Conservation (phyloP, 2,329 filamentous ascomycete genomes). For the Trichoderma sp. region DNA sequence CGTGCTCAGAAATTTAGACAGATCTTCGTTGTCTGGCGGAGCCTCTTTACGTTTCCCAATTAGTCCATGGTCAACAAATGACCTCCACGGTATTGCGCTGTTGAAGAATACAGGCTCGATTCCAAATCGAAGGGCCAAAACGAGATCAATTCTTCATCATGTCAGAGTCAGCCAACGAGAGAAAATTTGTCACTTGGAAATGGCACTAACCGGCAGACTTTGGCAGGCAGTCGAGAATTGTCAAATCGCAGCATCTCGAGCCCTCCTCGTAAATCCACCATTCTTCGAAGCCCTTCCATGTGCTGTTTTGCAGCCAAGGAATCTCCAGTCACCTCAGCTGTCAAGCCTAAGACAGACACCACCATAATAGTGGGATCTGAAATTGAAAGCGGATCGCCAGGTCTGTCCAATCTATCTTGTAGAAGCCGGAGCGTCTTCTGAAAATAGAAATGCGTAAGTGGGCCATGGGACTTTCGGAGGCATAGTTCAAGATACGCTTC, state of each 20-base stretch:
- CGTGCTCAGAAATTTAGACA: background rate
- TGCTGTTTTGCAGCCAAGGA: conserved; percentile 28
- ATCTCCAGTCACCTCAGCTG: conserved; percentile 5
- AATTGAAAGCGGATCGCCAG: background rate
- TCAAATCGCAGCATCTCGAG: conserved; percentile 31
- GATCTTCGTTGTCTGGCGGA: background rate
- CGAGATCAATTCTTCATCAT: background rate
- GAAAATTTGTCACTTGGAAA: background rate
- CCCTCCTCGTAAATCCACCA: conserved; percentile 32
- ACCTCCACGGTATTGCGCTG: background rate
- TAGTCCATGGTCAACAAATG: background rate
- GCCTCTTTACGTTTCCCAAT: background rate
- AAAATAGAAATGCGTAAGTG: background rate
- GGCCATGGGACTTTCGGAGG: background rate
- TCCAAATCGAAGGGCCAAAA: background rate
- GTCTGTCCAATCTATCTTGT: background rate
- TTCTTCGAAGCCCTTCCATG: conserved; percentile 30
- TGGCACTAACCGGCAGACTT: conserved; percentile 32
- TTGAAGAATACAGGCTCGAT: background rate
- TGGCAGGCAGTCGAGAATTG: conserved; percentile 32
- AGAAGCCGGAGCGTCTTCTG: background rate
- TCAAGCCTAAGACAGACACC: background rate
- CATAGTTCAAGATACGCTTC: background rate
- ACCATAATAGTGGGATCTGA: background rate
- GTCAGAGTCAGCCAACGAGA: background rate